Evolutionary conservation across 352 stramenopile species (phyloP).

Genomic region (Globisporangium paddicum): DNA sequence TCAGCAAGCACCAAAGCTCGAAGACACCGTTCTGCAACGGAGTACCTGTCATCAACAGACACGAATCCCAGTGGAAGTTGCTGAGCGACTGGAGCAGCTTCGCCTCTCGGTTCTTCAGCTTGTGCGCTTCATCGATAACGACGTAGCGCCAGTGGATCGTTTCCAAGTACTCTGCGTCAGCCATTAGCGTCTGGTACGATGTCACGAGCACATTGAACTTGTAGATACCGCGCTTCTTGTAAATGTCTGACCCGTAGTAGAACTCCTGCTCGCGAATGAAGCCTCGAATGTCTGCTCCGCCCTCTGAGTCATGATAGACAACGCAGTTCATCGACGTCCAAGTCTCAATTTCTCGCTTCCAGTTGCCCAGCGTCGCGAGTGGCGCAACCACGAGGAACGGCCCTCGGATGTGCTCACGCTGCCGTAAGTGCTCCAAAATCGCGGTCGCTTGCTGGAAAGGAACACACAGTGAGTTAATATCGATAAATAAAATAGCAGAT

Average conservation of each 20-base stretch:
- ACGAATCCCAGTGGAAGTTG: conserved; percentile 85
- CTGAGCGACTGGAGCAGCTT: conserved; percentile 91
- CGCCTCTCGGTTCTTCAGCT: conserved; percentile 97
- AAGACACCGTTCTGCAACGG: conserved; percentile 99
- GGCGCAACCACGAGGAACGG: conserved; percentile 99
- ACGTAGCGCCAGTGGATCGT: conserved; percentile 95
- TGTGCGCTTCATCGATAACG: conserved; percentile 99
- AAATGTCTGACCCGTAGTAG: conserved; percentile 87
- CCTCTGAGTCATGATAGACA: conserved; percentile 97
- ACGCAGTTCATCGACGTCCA: conserved; percentile 99
- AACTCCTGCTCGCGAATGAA: conserved; percentile 97
- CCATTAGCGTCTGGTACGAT: conserved; percentile 95
- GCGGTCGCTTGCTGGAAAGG: conserved; percentile 64
- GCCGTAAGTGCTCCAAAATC: conserved; percentile 94
- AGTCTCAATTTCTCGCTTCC: conserved; percentile 97
- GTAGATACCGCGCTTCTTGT: conserved; percentile 75
- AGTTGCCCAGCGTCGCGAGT: conserved; percentile 97
- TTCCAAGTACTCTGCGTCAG: conserved; percentile 91
- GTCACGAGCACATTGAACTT: conserved; percentile 98
- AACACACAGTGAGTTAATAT: too few relatives aligned
- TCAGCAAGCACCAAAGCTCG: conserved; percentile 99
- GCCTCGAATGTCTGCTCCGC: conserved; percentile 85
- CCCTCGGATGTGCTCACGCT: conserved; percentile 88
- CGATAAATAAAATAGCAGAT: too few relatives aligned
- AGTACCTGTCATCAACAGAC: conserved; percentile 96